phyloP scores from a whole-genome alignment of 139 green algal species.

The Marvania coccoides region DNA sequence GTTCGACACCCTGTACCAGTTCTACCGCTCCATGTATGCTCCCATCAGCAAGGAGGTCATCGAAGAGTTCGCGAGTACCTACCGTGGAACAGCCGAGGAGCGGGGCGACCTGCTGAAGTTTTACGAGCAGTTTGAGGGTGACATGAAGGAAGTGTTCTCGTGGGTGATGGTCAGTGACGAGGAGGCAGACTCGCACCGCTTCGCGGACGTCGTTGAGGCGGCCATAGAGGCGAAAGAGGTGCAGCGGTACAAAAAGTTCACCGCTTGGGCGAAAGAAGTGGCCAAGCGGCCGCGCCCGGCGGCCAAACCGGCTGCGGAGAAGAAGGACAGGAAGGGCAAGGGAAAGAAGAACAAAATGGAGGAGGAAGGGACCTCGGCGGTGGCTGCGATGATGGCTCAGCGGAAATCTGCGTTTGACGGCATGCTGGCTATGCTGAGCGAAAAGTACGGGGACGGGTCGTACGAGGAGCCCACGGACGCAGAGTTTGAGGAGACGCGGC shows the following conservation, averaged over 20 bases:
- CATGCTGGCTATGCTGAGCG: conserved; percentile 31
- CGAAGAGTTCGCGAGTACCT: conserved; percentile 47
- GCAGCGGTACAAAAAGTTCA: conserved; percentile 33
- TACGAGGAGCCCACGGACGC: conserved; percentile 36
- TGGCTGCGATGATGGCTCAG: conserved; percentile 23
- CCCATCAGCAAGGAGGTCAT: conserved; percentile 65
- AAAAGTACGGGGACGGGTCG: conserved; percentile 26
- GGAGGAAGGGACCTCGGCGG: neutral
- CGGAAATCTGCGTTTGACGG: conserved; percentile 11
- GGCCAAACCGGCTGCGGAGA: neutral
- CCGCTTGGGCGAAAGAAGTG: conserved; percentile 39
- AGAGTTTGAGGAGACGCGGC: conserved; percentile 36
- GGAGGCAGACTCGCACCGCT: conserved; percentile 68
- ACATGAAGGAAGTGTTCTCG: conserved; percentile 79
- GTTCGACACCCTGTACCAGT: conserved; percentile 68
- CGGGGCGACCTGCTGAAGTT: conserved; percentile 58
- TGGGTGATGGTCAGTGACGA: conserved; percentile 76
- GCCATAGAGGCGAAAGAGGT: conserved; percentile 46
- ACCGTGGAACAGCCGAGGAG: conserved; percentile 70
- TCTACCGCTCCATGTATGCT: conserved; percentile 65
- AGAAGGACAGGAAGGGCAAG: neutral
- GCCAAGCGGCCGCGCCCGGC: conserved; percentile 20
- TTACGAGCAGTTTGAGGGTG: conserved; percentile 64
- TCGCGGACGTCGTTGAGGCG: conserved; percentile 62
- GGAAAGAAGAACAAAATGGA: neutral